Conservation (phyloP, 805 yeast genomes). For the Teunomyces pallodes region DNA sequence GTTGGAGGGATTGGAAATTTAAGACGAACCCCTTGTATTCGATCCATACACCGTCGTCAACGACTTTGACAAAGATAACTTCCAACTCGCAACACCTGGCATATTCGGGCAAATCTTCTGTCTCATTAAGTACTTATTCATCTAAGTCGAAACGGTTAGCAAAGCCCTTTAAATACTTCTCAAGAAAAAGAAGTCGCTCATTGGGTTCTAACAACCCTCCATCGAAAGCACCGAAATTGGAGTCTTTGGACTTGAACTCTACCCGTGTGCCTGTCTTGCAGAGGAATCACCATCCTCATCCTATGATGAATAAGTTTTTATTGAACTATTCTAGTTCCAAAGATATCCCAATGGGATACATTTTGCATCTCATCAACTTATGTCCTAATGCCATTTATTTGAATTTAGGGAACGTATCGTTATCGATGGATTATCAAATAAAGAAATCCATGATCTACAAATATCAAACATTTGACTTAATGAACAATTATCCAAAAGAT, state of each 20-base stretch:
- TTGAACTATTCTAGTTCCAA: conserved; percentile 61
- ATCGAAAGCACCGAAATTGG: conserved; percentile 3
- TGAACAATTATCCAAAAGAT: conserved; percentile 37
- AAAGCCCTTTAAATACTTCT: conserved; percentile 19
- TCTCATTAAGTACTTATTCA: conserved; percentile 14
- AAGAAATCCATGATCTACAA: conserved; percentile 32
- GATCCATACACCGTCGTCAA: conserved; percentile 19
- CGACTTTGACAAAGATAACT: conserved; percentile 12
- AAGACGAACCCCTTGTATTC: conserved; percentile 67
- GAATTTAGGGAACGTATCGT: conserved; percentile 58
- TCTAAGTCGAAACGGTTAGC: conserved; percentile 15
- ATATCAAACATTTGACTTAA: conserved; percentile 37
- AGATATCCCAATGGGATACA: conserved; percentile 77
- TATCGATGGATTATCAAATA: conserved; percentile 66
- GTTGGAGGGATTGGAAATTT: conserved; percentile 92
- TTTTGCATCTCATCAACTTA: conserved; percentile 63
- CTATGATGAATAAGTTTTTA: conserved; percentile 58
- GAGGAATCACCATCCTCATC: conserved; percentile 40
- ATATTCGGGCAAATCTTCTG: conserved; percentile 13
- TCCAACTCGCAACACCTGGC: conserved; percentile 16
- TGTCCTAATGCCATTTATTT: conserved; percentile 61
- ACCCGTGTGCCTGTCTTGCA: not conserved
- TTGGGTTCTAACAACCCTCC: not conserved
- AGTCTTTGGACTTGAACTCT: not conserved
- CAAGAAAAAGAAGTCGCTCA: conserved; percentile 9